Conservation (phyloP, 176 grass and related monocot genomes). For the Phyllostachys edulis region DNA sequence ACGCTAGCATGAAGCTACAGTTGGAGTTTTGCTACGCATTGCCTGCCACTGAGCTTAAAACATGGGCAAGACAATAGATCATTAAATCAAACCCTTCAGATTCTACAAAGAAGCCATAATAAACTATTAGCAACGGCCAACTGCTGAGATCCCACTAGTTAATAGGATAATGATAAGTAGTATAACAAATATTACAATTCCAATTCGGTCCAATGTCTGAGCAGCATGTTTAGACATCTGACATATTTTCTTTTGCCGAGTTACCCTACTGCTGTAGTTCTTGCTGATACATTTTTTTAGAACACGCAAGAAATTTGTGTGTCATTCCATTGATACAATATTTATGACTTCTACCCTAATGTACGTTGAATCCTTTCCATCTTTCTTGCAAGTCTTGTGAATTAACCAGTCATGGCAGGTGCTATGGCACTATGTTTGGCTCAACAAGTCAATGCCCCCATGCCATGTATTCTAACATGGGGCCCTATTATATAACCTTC, state of each 20-base stretch:
- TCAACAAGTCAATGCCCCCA: constrained; percentile 27
- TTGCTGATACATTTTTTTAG: neutral
- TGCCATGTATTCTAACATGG: constrained; percentile 35
- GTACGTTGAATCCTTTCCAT: neutral
- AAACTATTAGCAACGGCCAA: neutral
- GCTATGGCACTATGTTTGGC: neutral
- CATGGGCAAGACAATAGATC: neutral
- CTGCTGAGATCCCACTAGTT: constrained; percentile 9
- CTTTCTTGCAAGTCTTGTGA: constrained; percentile 8
- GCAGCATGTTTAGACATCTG: neutral
- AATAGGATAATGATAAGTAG: constrained; percentile 15
- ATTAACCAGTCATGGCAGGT: neutral
- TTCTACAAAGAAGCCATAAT: neutral
- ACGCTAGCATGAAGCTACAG: neutral
- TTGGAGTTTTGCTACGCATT: neutral
- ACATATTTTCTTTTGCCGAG: neutral
- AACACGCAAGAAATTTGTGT: too few species aligned
- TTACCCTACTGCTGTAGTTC: neutral
- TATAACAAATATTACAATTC: neutral
- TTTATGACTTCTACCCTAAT: neutral
- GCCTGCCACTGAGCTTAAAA: constrained; percentile 1
- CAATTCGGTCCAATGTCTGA: constrained; percentile 6
- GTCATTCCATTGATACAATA: neutral
- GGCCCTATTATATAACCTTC: neutral
- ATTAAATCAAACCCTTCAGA: neutral